Evolutionary conservation across 805 yeast species (phyloP), one percentile per base, ranked within the genome.

Genomic region (Candida schatavii): DNA sequence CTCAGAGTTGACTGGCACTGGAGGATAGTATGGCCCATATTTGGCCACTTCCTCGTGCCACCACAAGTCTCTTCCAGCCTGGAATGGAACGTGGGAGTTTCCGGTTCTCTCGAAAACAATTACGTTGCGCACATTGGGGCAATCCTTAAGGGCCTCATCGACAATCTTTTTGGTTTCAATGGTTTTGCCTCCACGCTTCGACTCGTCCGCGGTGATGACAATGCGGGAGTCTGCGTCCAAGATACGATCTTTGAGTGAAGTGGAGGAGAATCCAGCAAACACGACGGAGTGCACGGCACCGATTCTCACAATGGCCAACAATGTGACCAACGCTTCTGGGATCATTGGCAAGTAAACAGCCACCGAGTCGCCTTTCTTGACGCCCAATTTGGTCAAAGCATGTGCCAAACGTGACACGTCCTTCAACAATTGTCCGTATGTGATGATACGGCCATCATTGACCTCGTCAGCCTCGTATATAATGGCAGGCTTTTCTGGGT

Each of bases 341-440:
- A 90, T 90, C 99, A 93, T 91, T 59, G 99, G 99, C 62, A 91
- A 72, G 68, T 91, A 91, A 45, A 91, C 86, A 38, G 97, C 98
- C 44, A 91, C 98, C 21, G 95, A 86, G 61, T 91, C 99, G 59
- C 99, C 99, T 66, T 88, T 87, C 53, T 75, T 71, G 52, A 91
- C 91, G 43, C 99, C 99, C 78, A 89, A 81, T 44, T 82, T 75
- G 49, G 77, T 71, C 61, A 93, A 77, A 33, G 88, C 84, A 53
- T 85, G 90, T 10, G 98, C 96, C 54, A 89, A 81, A 59, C 85
- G 82, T 50, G 85, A 83, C 35, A 91, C 97, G 51, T 88, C 83
- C 57, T 81, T 78, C 57, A 91, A 76, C 53, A 91, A 77, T 69
- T 91, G 93, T 46, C 88, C 89, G 64, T 84, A 91, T 29, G 97